Evolutionary conservation across 768 basidiomycete species (phyloP), one percentile per base, ranked within the genome.

Genomic region (Hygrophoropsis aurantiaca): DNA sequence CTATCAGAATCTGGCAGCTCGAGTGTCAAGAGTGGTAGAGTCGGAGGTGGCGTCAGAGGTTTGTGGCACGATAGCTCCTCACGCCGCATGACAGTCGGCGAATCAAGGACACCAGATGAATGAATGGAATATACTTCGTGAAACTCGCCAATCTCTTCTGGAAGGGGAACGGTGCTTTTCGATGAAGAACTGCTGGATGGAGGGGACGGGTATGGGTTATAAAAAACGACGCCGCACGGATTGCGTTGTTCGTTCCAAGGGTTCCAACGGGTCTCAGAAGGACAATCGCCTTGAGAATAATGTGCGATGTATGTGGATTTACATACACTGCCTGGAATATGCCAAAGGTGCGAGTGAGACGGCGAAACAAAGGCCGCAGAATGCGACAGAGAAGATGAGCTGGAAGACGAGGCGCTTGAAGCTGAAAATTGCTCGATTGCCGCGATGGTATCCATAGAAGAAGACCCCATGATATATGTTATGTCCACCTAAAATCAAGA

Each of bases 21-120:
- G 18, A 63, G 63, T 0, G 67, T 70, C 35, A 58, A 49, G 23
- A 64, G 69, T 18, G 71, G 70, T 44, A 73, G 59, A 16, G 73
- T 75, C 27, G 71, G 67, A 15, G 74, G 74, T 42, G 74, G 75
- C 16, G 74, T 72, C 48, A 68, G 61, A 2, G 66, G 74, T 52
- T 50, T 62, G 25, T 65, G 62, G 23, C 47, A 60, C 18, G 54
- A 51, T 39, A 63, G 43, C 34, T 62, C 61, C 55, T 54, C 54
- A 48, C 65, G 62, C 24, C 60, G 61, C 58, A 69, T 60, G 42
- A 64, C 58, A 1, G 58, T 48, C 2, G 72, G 64, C 1, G 69
- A 71, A 56, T 70, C 67, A 42, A 70, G 61, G 19, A 69, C 46
- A 13, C 70, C 67, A 3, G 44, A 52, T 5, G 67, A 48, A 42